Conservation (phyloP, 2,329 filamentous ascomycete genomes). For the Trichoderma endophyticum region DNA sequence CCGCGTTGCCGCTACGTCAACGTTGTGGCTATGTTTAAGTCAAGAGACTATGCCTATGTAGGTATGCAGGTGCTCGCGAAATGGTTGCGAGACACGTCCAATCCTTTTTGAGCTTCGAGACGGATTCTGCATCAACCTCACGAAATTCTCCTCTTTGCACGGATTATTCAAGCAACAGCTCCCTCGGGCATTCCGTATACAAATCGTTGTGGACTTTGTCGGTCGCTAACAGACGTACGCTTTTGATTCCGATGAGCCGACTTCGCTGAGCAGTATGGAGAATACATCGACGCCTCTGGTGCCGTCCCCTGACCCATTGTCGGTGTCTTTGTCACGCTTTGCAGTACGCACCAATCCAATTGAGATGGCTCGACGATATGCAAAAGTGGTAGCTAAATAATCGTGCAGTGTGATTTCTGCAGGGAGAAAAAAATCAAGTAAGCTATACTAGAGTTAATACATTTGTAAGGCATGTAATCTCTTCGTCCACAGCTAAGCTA, state of each 20-base stretch:
- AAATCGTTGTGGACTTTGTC: background rate
- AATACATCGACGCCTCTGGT: background rate
- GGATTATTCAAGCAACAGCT: background rate
- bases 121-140: background rate
- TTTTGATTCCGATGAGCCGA: background rate
- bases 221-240: background rate
- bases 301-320: background rate
- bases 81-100: background rate
- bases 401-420: background rate
- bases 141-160: background rate
- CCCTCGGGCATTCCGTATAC: background rate
- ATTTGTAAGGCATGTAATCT: background rate
- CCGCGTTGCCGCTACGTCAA: background rate
- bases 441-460: background rate
- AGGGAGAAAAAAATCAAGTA: background rate
- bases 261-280: background rate
- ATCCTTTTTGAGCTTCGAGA: background rate
- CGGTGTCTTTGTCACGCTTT: background rate
- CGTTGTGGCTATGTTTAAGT: background rate
- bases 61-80: background rate
- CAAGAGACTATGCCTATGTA: background rate
- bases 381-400: background rate
- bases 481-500: background rate
- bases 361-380: background rate
- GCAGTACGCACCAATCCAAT: background rate